phyloP scores from a whole-genome alignment of 2,329 filamentous ascomycete species.

The Cyclaneusma minus region DNA sequence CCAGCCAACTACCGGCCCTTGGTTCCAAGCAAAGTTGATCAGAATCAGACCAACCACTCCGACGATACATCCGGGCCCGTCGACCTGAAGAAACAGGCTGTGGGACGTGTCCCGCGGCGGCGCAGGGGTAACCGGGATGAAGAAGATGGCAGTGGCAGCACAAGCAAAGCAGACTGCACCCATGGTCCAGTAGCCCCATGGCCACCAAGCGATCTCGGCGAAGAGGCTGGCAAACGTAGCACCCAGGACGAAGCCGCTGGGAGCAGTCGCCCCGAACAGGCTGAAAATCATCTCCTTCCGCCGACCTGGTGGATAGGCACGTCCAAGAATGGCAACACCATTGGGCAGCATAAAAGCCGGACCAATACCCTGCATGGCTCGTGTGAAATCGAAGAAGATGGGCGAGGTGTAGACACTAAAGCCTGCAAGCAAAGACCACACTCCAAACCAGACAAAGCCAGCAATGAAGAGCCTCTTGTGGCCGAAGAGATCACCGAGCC shows the following conservation, averaged over 20 bases:
- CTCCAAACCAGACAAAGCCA: constrained; percentile 22
- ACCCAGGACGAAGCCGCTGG: constrained; percentile 27
- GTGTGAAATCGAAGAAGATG: constrained; percentile 28
- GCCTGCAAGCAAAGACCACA: constrained; percentile 14
- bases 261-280: constrained; percentile 31
- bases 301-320: constrained; percentile 36
- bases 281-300: constrained; percentile 45
- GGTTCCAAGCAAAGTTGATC: constrained; percentile 41
- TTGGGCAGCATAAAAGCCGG: constrained; percentile 49
- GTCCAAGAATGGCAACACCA: constrained; percentile 43
- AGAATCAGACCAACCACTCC: constrained; percentile 34
- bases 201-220: constrained; percentile 29
- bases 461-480: constrained; percentile 35
- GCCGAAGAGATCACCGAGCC: constrained; percentile 40
- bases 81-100: constrained; percentile 15
- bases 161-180: constrained; percentile 23
- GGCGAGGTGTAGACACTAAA: constrained; percentile 13
- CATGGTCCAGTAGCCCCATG: constrained; percentile 31
- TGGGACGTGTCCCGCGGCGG: constrained; percentile 14
- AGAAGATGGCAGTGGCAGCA: constrained; percentile 19
- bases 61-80: constrained; percentile 26
- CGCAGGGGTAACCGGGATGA: constrained; percentile 21
- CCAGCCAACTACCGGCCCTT: constrained; percentile 32
- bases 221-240: constrained; percentile 24
- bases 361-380: constrained; percentile 43